These are phyloP conservation scores for Ulota crispa DNA, from an alignment of 225 moss, liverwort and hornwort species.

Conservation along the genomic window DNA sequence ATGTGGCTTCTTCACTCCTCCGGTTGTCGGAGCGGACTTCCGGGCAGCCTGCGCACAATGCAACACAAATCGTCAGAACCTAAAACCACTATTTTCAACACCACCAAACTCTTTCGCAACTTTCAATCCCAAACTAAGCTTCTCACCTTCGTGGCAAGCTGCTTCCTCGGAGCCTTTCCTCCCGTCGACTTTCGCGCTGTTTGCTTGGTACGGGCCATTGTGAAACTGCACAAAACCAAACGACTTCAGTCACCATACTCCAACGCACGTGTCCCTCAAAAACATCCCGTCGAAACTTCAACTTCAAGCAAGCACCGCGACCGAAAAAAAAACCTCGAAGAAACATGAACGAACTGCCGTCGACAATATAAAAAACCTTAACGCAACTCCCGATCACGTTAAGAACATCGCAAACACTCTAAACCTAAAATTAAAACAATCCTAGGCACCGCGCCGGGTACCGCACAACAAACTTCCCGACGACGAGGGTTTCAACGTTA, in stretches of 20 bases:
- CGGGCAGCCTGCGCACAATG: constrained; percentile 39
- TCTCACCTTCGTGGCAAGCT: constrained; percentile 63
- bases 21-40: constrained; percentile 53
- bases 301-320: background rate
- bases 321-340: background rate
- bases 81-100: background rate
- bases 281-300: accelerated
- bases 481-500: background rate
- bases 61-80: background rate
- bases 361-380: background rate
- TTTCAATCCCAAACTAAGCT: background rate
- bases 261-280: background rate
- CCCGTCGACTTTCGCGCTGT: constrained; percentile 71
- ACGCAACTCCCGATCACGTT: background rate
- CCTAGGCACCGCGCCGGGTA: no score
- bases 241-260: background rate
- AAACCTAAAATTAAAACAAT: background rate
- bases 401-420: background rate
- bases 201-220: constrained; percentile 80
- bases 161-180: constrained; percentile 77
- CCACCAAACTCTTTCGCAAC: background rate
- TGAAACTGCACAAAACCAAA: background rate
- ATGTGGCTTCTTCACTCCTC: constrained; percentile 60
- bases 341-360: background rate
- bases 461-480: background rate